A percentile compares a stretch with the other conserved stretches of the same genome.
phyloP scores from a whole-genome alignment of 345 rosid genomes.

The Bruguiera parviflora region DNA sequence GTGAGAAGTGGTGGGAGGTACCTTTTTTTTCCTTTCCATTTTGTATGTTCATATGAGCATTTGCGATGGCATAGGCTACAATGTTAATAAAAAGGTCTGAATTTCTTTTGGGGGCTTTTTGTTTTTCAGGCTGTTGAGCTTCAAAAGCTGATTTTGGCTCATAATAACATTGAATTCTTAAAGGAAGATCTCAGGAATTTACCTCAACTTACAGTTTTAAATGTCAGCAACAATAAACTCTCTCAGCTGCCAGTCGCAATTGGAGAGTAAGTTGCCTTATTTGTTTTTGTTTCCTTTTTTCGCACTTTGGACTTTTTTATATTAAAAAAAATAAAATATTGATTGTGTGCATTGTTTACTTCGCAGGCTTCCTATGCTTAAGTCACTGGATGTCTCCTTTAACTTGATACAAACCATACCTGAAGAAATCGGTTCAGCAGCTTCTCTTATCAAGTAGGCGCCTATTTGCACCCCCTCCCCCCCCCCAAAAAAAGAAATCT shows the following conservation, averaged over 20 bases:
- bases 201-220: conserved; percentile 57
- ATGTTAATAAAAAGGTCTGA: background rate
- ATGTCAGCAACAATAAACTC: conserved; percentile 78
- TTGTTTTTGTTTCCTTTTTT: background rate
- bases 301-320: background rate
- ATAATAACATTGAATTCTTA: conserved; percentile 66
- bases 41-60: background rate
- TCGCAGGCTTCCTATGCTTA: conserved; percentile 72
- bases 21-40: background rate
- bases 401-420: conserved; percentile 60
- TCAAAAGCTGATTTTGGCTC: conserved; percentile 89
- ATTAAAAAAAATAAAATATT: background rate
- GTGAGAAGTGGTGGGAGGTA: conserved; percentile 99
- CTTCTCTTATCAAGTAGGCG: conserved; percentile 83
- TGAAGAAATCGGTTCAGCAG: conserved; percentile 75
- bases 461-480: background rate
- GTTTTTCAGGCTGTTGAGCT: conserved; percentile 71
- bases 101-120: background rate
- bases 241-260: conserved; percentile 66
- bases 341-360: background rate
- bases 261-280: conserved; percentile 63
- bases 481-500: no score
- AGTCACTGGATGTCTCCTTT: conserved; percentile 76
- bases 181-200: conserved; percentile 76
- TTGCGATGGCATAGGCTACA: no score